Evolutionary conservation across 2,329 filamentous ascomycete species (phyloP), one percentile per base, ranked within the genome.

Genomic region (Rachicladosporium sp.): DNA sequence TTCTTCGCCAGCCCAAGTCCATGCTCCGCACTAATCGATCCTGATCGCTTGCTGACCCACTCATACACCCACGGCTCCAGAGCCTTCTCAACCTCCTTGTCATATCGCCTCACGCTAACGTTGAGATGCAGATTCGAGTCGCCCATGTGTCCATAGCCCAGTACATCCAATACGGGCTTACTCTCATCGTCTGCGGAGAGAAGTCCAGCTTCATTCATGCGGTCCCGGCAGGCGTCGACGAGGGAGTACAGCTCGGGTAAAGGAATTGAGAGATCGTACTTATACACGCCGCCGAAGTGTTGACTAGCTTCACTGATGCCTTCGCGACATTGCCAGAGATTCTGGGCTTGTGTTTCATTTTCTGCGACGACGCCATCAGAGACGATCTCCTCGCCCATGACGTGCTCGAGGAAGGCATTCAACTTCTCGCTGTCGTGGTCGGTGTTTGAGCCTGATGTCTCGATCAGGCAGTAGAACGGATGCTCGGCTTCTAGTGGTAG

Each of bases 61-160:
- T 98, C 87, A 58, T 95, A 98, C 15, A 98, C 85, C 65, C 82
- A 98, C 0, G 93, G 91, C 67, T 98, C 91, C 31, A 98, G 72
- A 19, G 76, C 70, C 62, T 83, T 76, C 66, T 98, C 91, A 19
- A 98, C 85, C 41, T 76, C 70, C 64, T 88, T 83, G 62, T 91
- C 85, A 62, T 91, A 96, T 45, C 80, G 68, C 45, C 88, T 70
- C 11, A 85, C 82, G 1, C 83, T 74, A 29, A 98, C 75, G 62
- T 98, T 98, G 49, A 98, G 70, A 64, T 98, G 93, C 48, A 98
- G 65, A 63, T 98, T 98, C 3, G 82, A 78, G 63, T 98, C 91
- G 31, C 91, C 93, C 88, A 98, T 96, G 61, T 98, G 91, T 29
- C 91, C 91, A 57, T 95, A 98, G 12, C 91, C 91, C 12, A 95